Conservation (phyloP, 192 early-diverging fungal species). For the Diversispora eburnea region DNA sequence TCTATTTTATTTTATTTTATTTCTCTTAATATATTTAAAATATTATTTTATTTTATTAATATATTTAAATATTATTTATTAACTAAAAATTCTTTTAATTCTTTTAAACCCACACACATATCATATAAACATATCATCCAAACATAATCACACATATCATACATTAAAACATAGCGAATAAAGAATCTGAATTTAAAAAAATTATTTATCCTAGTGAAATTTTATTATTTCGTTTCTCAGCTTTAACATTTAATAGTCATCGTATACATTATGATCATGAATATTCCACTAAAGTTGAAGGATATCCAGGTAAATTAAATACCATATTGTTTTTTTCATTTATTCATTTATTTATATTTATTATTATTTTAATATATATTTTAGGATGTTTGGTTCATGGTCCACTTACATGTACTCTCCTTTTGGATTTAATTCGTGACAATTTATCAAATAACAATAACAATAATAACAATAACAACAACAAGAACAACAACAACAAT, state of each 20-base stretch:
- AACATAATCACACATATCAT: not conserved
- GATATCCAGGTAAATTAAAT: constrained; percentile 52
- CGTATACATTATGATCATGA: constrained; percentile 80
- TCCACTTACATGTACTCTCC: constrained; percentile 72
- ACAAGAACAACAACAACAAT: no score
- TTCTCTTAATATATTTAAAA: not conserved
- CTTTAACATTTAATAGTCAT: constrained; percentile 87
- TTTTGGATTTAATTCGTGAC: constrained; percentile 61
- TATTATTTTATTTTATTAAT: no score
- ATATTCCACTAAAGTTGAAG: constrained; percentile 66
- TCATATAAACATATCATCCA: no score
- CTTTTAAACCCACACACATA: not conserved
- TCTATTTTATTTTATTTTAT: not conserved
- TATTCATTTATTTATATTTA: not conserved
- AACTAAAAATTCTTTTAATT: not conserved
- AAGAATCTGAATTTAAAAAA: constrained; percentile 58
- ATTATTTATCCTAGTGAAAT: constrained; percentile 61
- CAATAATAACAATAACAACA: no score
- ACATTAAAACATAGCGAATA: constrained; percentile 33
- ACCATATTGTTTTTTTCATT: not conserved
- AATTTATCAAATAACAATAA: constrained; percentile 34
- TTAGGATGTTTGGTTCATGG: constrained; percentile 70
- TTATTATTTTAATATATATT: not conserved
- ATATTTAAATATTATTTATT: no score
- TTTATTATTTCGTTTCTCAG: constrained; percentile 82